A percentile compares a stretch with the other conserved stretches of the same genome.
phyloP scores from a whole-genome alignment of 805 yeast genomes.

The Helenozyma baotianmanensis region DNA sequence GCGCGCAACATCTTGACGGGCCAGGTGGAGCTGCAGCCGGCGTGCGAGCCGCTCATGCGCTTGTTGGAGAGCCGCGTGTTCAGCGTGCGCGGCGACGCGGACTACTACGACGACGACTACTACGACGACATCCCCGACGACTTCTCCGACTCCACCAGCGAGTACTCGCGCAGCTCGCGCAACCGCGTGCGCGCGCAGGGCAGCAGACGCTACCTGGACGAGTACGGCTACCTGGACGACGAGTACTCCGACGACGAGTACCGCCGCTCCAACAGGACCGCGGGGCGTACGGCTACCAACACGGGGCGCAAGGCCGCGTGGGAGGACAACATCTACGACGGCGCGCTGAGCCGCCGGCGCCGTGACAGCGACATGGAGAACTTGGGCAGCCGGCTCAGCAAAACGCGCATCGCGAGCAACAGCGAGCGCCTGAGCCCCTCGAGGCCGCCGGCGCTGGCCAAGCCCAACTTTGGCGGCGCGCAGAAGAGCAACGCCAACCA shows the following conservation, averaged over 20 bases:
- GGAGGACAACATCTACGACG: constrained; percentile 86
- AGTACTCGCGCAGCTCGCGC: constrained; percentile 21
- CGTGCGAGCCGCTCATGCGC: constrained; percentile 80
- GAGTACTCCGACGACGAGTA: constrained; percentile 34
- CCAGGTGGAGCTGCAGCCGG: constrained; percentile 88
- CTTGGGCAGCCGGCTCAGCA: constrained; percentile 32
- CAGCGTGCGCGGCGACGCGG: constrained; percentile 46
- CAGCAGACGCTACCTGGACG: constrained; percentile 27
- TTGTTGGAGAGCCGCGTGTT: constrained; percentile 84
- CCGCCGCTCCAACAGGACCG: constrained; percentile 11
- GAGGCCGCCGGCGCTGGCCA: constrained; percentile 36
- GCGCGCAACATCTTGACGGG: constrained; percentile 85
- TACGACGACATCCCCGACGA: constrained; percentile 68
- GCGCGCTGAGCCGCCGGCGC: constrained; percentile 25
- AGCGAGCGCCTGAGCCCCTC: constrained; percentile 26
- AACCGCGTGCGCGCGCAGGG: constrained; percentile 15
- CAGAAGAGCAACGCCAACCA: constrained; percentile 50
- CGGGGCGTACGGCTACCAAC: constrained; percentile 12
- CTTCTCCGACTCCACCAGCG: constrained; percentile 55
- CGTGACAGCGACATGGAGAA: constrained; percentile 30
- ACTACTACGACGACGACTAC: constrained; percentile 58
- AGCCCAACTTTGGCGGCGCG: constrained; percentile 37
- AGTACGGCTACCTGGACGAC: constrained; percentile 32
- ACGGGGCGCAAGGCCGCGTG: constrained; percentile 48
- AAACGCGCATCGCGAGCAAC: constrained; percentile 21